Base-by-base conservation (phyloP, 2,329 filamentous ascomycete genomes). In the Talaromyces sp. region DNA sequence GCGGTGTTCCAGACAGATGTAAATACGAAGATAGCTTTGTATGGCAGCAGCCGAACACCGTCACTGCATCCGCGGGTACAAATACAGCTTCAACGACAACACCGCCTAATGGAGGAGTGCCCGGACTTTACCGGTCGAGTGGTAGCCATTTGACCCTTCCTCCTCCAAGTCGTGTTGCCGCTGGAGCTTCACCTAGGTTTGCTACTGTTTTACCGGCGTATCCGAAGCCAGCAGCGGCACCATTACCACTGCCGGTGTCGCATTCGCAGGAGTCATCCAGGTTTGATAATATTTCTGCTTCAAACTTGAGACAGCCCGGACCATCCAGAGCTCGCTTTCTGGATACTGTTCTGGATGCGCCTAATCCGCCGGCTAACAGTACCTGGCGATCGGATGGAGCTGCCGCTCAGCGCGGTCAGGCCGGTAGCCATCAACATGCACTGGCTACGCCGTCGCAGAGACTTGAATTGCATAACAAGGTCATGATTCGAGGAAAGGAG, bases 1-100 rank as follows among this genome's bases (percentile, higher is more conserved):
- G 73, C 66, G 72, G 71, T 52, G 71, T 69, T 3, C 72, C 73
- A 31, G 68, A 63, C 48, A 70, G 72, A 59, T 78, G 76, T 63
- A 75, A 72, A n/a, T 78, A 78, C 63, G 75, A 77, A 64, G 74
- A 75, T 67, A 74, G 75, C 14, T 76, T 77, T 61, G 59, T 76
- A 39, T 75, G 74, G 74, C 75, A 76, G 65, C 73, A 76, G 63
- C 75, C 74, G 11, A 71, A 69, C 35, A 76, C 73, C 16, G 69
- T 76, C 31, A 61, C 69, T 6, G 69, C 69, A 14, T 67, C 56
- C 14, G 31, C 57, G 31, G 16, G 28, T 9, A 33, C 39, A 18
- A 23, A 9, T 4, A 11, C 57, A 50, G 33, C 33, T 42, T 37
- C 31, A 58, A 23, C 33, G 39, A 56, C 42, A 40, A 31, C 48